phyloP scores from a whole-genome alignment of 768 basidiomycete genomes.

The Chalciporus piperatus region DNA sequence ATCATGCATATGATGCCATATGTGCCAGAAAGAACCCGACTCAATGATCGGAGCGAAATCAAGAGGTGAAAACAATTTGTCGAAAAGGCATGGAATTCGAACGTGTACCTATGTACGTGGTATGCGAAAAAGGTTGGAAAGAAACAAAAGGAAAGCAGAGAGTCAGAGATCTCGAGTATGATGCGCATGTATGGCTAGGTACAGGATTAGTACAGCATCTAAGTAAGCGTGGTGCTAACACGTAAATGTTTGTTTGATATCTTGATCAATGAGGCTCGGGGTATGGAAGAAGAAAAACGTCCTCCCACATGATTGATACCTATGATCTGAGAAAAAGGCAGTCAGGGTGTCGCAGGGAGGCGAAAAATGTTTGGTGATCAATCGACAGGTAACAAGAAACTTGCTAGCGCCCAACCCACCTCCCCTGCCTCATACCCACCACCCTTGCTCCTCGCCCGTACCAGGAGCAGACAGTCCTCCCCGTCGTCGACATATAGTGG shows the following conservation, averaged over 20 bases:
- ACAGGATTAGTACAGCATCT: background rate
- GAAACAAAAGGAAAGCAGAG: background rate
- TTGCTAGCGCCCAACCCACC: conserved; percentile 80
- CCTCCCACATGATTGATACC: background rate
- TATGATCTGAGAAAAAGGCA: background rate
- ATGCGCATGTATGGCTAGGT: background rate
- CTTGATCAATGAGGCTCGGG: background rate
- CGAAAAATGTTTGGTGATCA: conserved; percentile 13
- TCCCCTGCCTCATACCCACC: conserved; percentile 35
- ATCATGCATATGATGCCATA: no score
- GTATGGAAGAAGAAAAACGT: background rate
- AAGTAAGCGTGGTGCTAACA: background rate
- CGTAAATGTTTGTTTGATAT: background rate
- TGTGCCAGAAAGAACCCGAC: no score
- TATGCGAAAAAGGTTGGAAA: background rate
- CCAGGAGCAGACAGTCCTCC: conserved; percentile 74
- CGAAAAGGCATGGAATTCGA: background rate
- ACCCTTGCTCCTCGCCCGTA: conserved; percentile 43
- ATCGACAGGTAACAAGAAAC: conserved; percentile 68
- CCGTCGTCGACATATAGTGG: conserved; percentile 78
- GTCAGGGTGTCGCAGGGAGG: conserved; percentile 16
- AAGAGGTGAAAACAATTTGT: background rate
- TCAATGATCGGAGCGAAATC: background rate
- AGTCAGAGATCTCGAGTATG: background rate
- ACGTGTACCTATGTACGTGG: background rate